Evolutionary conservation across 2,329 filamentous ascomycete species (phyloP).

Genomic region (Calonectria pauciramosa): DNA sequence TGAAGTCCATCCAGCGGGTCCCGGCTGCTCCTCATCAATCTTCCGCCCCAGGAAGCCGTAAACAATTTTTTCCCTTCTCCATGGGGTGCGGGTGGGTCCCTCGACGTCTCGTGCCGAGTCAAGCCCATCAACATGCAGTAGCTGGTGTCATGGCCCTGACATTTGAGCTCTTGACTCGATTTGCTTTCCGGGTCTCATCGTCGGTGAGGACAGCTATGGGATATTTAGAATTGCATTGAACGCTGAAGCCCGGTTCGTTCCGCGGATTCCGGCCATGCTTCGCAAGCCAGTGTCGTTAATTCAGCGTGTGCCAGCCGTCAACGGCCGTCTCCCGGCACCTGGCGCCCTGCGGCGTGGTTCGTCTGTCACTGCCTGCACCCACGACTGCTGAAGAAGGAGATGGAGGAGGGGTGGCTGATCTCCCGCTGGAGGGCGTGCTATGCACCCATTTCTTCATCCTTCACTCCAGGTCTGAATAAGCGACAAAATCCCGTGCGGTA

Average conservation of each 20-base stretch:
- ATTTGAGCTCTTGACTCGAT: slow-evolving; percentile 33
- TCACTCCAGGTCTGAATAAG: slow-evolving; percentile 17
- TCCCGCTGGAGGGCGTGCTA: slow-evolving; percentile 28
- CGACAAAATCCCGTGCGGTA: slow-evolving; percentile 2
- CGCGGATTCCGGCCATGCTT: not conserved
- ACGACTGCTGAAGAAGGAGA: not conserved
- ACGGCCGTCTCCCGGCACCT: not conserved
- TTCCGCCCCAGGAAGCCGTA: slow-evolving; percentile 23
- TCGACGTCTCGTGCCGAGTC: slow-evolving; percentile 37
- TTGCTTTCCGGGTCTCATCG: slow-evolving; percentile 23
- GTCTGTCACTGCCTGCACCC: not conserved
- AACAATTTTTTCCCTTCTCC: slow-evolving; percentile 26
- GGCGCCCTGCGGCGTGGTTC: not conserved
- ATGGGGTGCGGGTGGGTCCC: slow-evolving; percentile 38
- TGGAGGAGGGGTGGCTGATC: slow-evolving; percentile 39
- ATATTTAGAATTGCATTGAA: not conserved
- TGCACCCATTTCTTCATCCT: not conserved
- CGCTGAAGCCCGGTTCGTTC: slow-evolving; percentile 9
- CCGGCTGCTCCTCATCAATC: slow-evolving; percentile 11
- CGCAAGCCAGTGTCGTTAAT: not conserved
- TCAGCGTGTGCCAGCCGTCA: not conserved
- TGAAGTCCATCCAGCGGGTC: slow-evolving; percentile 31
- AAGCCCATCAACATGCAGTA: slow-evolving; percentile 36
- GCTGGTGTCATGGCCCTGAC: slow-evolving; percentile 33
- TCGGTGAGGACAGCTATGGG: slow-evolving; percentile 23